These are phyloP conservation scores for Zizania palustris DNA, from an alignment of 202 grass and related monocot genomes.

Conservation along the genomic window DNA sequence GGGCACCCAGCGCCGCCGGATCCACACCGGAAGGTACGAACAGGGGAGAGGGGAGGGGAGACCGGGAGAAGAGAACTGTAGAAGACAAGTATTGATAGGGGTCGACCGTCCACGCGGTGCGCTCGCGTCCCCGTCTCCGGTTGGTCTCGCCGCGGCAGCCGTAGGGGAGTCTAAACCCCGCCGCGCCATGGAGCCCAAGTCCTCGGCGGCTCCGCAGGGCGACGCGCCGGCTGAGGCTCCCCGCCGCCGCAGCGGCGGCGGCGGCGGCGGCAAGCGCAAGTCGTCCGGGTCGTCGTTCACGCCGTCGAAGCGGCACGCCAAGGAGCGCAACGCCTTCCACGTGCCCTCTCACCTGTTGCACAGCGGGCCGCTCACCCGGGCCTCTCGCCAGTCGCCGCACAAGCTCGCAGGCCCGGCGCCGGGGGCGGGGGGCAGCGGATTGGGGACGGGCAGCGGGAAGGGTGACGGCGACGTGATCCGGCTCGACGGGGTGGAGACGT, in stretches of 20 bases:
- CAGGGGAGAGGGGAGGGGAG: constrained; percentile 22
- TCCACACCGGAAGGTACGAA: constrained; percentile 30
- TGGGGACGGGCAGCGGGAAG: constrained; percentile 26
- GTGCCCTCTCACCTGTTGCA: constrained; percentile 66
- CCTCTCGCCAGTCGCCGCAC: constrained; percentile 84
- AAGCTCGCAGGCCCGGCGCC: constrained; percentile 51
- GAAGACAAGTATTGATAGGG: background rate
- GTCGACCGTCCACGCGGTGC: constrained; percentile 41
- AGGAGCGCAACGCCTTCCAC: constrained; percentile 81
- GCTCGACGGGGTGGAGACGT: constrained; percentile 40
- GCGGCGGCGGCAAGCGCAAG: constrained; percentile 78
- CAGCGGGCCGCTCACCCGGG: constrained; percentile 88
- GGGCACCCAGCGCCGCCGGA: constrained; percentile 32
- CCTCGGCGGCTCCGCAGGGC: constrained; percentile 36
- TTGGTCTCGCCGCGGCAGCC: constrained; percentile 24
- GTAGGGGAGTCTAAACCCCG: background rate
- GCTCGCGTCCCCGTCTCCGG: constrained; percentile 46
- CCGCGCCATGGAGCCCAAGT: constrained; percentile 61
- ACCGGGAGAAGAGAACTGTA: background rate
- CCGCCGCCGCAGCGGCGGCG: constrained; percentile 73
- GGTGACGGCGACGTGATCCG: constrained; percentile 42
- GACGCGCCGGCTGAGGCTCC: constrained; percentile 53
- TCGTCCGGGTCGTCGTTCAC: constrained; percentile 54
- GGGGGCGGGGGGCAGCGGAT: constrained; percentile 32
- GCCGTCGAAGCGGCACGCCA: constrained; percentile 84